phyloP scores from a whole-genome alignment of 2,329 filamentous ascomycete species.

The Epichloe coenophiala region DNA sequence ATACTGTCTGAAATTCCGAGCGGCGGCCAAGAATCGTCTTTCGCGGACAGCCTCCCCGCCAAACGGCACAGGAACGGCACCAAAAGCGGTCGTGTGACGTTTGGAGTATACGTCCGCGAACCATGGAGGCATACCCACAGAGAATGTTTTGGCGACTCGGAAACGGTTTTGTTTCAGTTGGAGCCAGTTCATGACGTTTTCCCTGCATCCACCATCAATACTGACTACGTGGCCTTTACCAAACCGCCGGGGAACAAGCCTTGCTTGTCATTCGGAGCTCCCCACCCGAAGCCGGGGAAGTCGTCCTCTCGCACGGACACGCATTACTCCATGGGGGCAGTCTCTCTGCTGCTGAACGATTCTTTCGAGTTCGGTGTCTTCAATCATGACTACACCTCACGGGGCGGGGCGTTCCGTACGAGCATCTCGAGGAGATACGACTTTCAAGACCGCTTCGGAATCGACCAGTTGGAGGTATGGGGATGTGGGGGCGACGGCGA shows the following conservation, averaged over 20 bases:
- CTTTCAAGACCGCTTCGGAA: conserved; percentile 62
- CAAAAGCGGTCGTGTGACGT: conserved; percentile 42
- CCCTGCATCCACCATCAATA: conserved; percentile 47
- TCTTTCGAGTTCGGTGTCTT: conserved; percentile 65
- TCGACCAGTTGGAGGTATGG: conserved; percentile 66
- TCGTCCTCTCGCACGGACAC: conserved; percentile 30
- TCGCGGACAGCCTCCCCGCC: conserved; percentile 49
- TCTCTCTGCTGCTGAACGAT: conserved; percentile 55
- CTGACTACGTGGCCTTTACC: conserved; percentile 55
- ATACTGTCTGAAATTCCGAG: conserved; percentile 37
- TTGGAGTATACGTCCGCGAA: conserved; percentile 51
- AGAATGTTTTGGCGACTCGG: conserved; percentile 52
- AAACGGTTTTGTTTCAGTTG: conserved; percentile 57
- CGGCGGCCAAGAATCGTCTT: conserved; percentile 39
- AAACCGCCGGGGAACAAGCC: conserved; percentile 46
- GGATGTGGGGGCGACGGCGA: conserved; percentile 64
- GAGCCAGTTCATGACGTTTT: conserved; percentile 61
- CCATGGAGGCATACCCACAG: conserved; percentile 59
- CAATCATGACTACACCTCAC: conserved; percentile 49
- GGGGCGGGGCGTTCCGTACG: conserved; percentile 53
- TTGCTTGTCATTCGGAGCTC: conserved; percentile 52
- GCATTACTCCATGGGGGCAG: conserved; percentile 42
- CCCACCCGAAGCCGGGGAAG: conserved; percentile 33
- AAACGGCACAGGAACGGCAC: conserved; percentile 43
- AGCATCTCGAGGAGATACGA: conserved; percentile 41